These are phyloP conservation scores for Babesia microti DNA, from an alignment of 169 alveolate species.

Conservation along the genomic window DNA sequence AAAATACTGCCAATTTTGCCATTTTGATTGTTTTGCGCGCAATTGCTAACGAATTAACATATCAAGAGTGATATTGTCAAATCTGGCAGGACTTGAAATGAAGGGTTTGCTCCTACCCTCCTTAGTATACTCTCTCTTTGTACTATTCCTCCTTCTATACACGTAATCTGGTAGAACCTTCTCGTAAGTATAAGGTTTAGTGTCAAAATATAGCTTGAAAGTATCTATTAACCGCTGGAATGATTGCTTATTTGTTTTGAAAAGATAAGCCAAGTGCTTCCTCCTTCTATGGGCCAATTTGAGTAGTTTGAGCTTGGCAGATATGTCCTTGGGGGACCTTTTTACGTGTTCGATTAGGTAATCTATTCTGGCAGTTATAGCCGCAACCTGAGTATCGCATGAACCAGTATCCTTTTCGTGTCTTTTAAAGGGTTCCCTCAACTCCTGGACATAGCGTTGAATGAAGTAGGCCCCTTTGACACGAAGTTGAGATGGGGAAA, in stretches of 20 bases:
- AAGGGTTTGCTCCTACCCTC: slow-evolving; percentile 22
- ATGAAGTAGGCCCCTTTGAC: slow-evolving; percentile 41
- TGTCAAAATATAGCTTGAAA: slow-evolving; percentile 33
- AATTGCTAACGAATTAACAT: no score
- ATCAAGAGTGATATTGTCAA: no score
- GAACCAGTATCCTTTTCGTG: slow-evolving; percentile 41
- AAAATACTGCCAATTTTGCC: no score
- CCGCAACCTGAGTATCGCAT: slow-evolving; percentile 30
- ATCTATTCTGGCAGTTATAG: slow-evolving; percentile 37
- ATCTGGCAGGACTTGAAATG: no score
- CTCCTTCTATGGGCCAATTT: slow-evolving; percentile 22
- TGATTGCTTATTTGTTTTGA: slow-evolving; percentile 12
- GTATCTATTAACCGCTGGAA: slow-evolving; percentile 24
- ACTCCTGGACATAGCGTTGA: slow-evolving; percentile 26
- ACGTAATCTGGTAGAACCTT: slow-evolving; percentile 14
- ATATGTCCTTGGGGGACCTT: slow-evolving; percentile 20
- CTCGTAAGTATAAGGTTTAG: slow-evolving; percentile 8
- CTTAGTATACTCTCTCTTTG: slow-evolving; percentile 31
- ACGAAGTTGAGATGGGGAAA: slow-evolving; percentile 28
- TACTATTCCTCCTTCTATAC: slow-evolving; percentile 13
- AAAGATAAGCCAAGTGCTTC: slow-evolving; percentile 25
- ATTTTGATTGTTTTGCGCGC: no score
- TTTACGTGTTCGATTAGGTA: slow-evolving; percentile 18
- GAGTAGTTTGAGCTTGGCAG: slow-evolving; percentile 25
- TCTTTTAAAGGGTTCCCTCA: slow-evolving; percentile 39